phyloP scores from a whole-genome alignment of 2,329 filamentous ascomycete species.

The Sporothrix brunneoviolacea region DNA sequence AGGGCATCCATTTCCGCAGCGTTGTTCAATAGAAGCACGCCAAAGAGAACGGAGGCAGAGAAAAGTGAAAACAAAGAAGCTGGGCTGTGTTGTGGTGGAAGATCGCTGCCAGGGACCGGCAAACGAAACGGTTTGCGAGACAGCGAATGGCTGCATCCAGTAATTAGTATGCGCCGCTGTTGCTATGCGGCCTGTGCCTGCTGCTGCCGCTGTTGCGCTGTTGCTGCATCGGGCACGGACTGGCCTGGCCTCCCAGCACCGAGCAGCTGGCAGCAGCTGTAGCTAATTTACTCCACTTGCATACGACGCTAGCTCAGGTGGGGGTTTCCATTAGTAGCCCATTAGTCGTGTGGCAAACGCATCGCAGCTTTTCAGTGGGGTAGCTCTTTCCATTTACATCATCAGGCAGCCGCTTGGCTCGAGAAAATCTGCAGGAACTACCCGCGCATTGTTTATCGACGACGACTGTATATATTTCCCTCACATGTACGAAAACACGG shows the following conservation, averaged over 20 bases:
- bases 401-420: too few species aligned
- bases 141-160: background rate
- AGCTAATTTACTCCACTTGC: too few species aligned
- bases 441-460: too few species aligned
- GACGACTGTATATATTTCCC: background rate
- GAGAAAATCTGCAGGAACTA: too few species aligned
- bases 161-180: background rate
- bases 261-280: too few species aligned
- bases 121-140: background rate
- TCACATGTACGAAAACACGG: background rate
- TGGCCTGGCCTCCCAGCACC: too few species aligned
- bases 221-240: background rate
- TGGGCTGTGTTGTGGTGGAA: background rate
- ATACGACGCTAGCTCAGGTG: too few species aligned
- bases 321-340: too few species aligned
- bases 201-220: background rate
- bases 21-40: background rate
- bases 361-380: background rate
- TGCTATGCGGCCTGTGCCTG: constrained; percentile 4
- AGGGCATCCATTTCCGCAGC: too few species aligned
- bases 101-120: background rate
- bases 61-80: background rate
- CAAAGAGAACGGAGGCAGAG: background rate
- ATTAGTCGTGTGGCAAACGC: too few species aligned
- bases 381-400: background rate